These are phyloP conservation scores for Neonectria magnoliae DNA, from an alignment of 2,329 filamentous ascomycete genomes.

Conservation along the genomic window DNA sequence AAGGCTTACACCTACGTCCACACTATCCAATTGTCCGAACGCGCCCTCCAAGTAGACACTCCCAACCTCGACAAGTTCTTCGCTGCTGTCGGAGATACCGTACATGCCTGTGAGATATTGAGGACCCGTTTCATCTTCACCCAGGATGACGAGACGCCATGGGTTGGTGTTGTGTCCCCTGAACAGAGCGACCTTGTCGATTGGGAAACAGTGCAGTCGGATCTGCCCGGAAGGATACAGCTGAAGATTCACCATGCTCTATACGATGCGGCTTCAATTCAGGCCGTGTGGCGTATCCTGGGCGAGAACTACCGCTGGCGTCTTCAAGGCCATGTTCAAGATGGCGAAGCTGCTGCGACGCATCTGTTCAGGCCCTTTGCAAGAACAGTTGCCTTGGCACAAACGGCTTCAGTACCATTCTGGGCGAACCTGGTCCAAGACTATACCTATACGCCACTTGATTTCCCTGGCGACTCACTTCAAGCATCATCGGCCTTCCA, in stretches of 20 bases:
- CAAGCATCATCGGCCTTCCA: not conserved
- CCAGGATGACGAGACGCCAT: slow-evolving; percentile 30
- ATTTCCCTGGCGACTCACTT: not conserved
- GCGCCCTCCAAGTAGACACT: slow-evolving; percentile 25
- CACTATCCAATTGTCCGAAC: slow-evolving; percentile 31
- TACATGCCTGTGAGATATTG: slow-evolving; percentile 39
- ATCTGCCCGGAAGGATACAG: slow-evolving; percentile 7
- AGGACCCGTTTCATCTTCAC: slow-evolving; percentile 38
- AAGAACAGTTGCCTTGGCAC: not conserved
- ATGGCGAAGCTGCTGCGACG: not conserved
- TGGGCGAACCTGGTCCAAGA: not conserved
- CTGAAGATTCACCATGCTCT: slow-evolving; percentile 37
- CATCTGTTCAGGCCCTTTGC: not conserved
- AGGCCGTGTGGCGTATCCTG: slow-evolving; percentile 31
- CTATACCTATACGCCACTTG: not conserved
- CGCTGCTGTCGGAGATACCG: slow-evolving; percentile 32
- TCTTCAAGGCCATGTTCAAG: slow-evolving; percentile 12
- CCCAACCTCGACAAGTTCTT: slow-evolving; percentile 25
- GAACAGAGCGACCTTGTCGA: slow-evolving; percentile 33
- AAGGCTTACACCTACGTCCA: slow-evolving; percentile 38
- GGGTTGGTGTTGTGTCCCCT: slow-evolving; percentile 38
- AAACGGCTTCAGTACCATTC: not conserved
- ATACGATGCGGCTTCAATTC: slow-evolving; percentile 37
- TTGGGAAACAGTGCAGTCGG: slow-evolving; percentile 14
- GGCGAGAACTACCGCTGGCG: slow-evolving; percentile 23